These are phyloP conservation scores for Nasturtium officinale DNA, from an alignment of 345 rosid genomes.

Conservation along the genomic window DNA sequence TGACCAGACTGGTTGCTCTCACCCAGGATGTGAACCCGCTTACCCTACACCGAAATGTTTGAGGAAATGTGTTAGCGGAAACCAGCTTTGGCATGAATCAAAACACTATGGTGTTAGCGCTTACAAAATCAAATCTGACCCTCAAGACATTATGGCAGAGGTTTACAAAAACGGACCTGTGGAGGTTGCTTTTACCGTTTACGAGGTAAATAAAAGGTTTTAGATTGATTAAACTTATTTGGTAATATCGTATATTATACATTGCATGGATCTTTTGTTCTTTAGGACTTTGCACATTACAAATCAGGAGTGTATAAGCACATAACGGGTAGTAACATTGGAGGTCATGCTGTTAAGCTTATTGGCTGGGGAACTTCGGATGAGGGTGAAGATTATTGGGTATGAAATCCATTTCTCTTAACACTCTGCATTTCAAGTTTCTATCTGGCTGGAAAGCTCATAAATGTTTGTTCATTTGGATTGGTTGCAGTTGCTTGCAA, in stretches of 20 bases:
- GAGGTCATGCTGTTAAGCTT: constrained; percentile 95
- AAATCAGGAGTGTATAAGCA: constrained; percentile 92
- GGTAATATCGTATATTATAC: background rate
- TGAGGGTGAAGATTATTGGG: constrained; percentile 95
- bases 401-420: constrained; percentile 40
- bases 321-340: constrained; percentile 66
- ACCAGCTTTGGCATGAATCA: constrained; percentile 74
- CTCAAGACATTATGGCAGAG: constrained; percentile 78
- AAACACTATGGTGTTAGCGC: constrained; percentile 79
- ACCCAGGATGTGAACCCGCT: constrained; percentile 95
- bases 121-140: constrained; percentile 68
- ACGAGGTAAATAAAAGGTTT: constrained; percentile 57
- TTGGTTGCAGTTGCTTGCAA: constrained; percentile 31
- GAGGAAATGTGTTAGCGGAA: constrained; percentile 68
- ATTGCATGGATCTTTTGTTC: constrained; percentile 15
- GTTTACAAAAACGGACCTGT: constrained; percentile 87
- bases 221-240: constrained; percentile 1
- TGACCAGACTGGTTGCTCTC: constrained; percentile 82
- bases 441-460: background rate
- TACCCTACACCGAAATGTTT: constrained; percentile 87
- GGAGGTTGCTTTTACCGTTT: constrained; percentile 87
- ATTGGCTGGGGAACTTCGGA: constrained; percentile 97
- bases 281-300: constrained; percentile 93
- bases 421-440: background rate
- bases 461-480: constrained; percentile 17